Base-by-base conservation (phyloP, 1,284 basidiomycete species). In the Crucibulum cyathiforme region DNA sequence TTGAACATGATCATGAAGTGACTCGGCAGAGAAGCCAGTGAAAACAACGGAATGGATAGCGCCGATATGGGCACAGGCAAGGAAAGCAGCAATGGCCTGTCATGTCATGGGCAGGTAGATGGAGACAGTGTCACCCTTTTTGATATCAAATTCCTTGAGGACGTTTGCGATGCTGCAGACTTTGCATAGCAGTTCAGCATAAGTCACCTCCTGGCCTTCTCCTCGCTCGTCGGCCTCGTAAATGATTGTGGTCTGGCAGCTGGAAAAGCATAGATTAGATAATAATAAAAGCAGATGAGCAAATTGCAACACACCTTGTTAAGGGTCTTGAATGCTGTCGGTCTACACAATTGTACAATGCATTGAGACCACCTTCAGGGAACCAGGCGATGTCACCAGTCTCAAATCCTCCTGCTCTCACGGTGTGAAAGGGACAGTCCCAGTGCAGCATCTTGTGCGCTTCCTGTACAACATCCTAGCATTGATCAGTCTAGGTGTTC, bases 1-100 rank as follows among this genome's bases (percentile, higher is more conserved):
- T 59, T 90, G 86, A 45, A 96, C 88, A 61, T 97, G 91, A 78
- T 98, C 98, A 54, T 97, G 89, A 58, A 99, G 89, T 9, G 94
- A 94, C 79, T 98, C 98, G n/a, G 96, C 90, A 8, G 92, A 95
- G 84, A 99, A 99, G 13, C 98, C 97, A 54, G 97, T 98, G 71
- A 99, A 99, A 64, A 99, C 91, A 72, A 98, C 97, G n/a, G 95
- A 98, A 82, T 99, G 98, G 57, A 99, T 84, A 34, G 98, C 97
- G 56, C 97, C 98, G 70, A 99, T 94, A 68, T 98, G 92, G 7
- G 97, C 96, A 77, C 96, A 98, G 24, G 97, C 97, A 56, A 99
- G 90, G 87, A 99, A 96, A 36, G 96, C 92, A 39, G 95, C 95
- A 55, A 92, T 94, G 17, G 97, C 92, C 69, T 98, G 93, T 94